These are phyloP conservation scores for Ehretia macrophylla DNA, from an alignment of 257 asterid genomes.

Conservation along the genomic window DNA sequence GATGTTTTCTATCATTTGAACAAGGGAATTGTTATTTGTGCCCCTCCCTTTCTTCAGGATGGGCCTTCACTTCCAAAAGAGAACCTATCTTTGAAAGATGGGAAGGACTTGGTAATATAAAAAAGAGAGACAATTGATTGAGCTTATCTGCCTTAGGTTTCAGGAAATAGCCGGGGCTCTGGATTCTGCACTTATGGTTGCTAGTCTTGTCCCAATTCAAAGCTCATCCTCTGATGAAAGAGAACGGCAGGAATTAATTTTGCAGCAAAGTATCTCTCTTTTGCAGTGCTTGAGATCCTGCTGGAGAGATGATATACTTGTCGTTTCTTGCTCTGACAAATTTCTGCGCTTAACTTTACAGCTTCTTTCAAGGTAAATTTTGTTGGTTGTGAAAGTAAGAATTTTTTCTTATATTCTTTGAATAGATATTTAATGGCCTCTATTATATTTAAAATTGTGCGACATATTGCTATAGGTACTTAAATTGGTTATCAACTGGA, in stretches of 20 bases:
- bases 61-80: too few species aligned
- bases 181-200: constrained; percentile 76
- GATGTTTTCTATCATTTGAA: background rate
- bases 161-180: constrained; percentile 97
- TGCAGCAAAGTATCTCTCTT: constrained; percentile 77
- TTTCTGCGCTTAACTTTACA: constrained; percentile 90
- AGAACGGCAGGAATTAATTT: constrained; percentile 43
- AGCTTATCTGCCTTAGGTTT: constrained; percentile 58
- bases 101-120: constrained; percentile 6
- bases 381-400: background rate
- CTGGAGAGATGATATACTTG: constrained; percentile 88
- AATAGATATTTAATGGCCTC: background rate
- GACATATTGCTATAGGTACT: constrained; percentile 47
- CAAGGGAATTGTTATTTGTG: background rate
- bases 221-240: constrained; percentile 36
- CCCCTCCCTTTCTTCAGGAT: background rate
- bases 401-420: background rate
- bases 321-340: constrained; percentile 88
- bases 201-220: constrained; percentile 49
- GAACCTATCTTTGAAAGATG: constrained; percentile 1
- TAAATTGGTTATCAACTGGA: constrained; percentile 84
- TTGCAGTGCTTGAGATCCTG: constrained; percentile 87
- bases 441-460: background rate
- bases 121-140: constrained; percentile 18
- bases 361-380: constrained; percentile 80